These are phyloP conservation scores for Trichosporon inkin DNA, from an alignment of 1,284 basidiomycete species.

Conservation along the genomic window DNA sequence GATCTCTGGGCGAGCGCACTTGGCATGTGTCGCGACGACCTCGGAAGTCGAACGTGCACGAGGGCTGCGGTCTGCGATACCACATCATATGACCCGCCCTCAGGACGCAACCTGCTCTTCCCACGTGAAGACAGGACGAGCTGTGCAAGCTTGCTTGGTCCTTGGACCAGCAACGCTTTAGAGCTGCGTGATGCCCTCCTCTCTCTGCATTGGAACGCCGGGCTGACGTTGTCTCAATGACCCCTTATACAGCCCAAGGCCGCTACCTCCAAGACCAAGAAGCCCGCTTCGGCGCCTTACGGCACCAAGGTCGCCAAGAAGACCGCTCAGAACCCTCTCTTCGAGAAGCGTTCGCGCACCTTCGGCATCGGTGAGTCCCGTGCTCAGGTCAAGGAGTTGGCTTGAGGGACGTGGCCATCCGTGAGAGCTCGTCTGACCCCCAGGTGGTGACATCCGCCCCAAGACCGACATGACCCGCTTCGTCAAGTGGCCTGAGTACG, in stretches of 20 bases:
- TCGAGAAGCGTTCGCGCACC: constrained; percentile 84
- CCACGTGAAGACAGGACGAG: constrained; percentile 10
- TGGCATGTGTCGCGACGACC: neutral
- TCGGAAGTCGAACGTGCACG: neutral
- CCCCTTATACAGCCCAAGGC: constrained; percentile 50
- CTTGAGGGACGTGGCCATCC: too few species aligned
- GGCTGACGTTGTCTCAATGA: constrained; percentile 50
- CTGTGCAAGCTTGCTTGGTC: constrained; percentile 14
- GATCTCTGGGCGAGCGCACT: neutral
- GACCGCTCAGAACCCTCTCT: constrained; percentile 88
- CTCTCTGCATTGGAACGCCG: constrained; percentile 16
- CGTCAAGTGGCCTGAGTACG: constrained; percentile 99
- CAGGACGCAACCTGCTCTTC: constrained; percentile 1
- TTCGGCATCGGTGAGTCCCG: constrained; percentile 80
- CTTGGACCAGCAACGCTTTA: constrained; percentile 18
- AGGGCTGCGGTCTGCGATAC: neutral
- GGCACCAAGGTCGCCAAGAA: constrained; percentile 69
- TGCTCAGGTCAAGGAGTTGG: neutral
- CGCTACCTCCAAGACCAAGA: constrained; percentile 51
- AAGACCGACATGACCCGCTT: constrained; percentile 91
- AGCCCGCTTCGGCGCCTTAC: constrained; percentile 52
- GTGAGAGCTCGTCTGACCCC: neutral
- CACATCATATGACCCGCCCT: neutral
- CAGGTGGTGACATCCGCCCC: constrained; percentile 91
- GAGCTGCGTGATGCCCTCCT: constrained; percentile 38